Evolutionary conservation across 2,329 filamentous ascomycete genomes (phyloP).

Genomic region (Plectosphaerella sp.): DNA sequence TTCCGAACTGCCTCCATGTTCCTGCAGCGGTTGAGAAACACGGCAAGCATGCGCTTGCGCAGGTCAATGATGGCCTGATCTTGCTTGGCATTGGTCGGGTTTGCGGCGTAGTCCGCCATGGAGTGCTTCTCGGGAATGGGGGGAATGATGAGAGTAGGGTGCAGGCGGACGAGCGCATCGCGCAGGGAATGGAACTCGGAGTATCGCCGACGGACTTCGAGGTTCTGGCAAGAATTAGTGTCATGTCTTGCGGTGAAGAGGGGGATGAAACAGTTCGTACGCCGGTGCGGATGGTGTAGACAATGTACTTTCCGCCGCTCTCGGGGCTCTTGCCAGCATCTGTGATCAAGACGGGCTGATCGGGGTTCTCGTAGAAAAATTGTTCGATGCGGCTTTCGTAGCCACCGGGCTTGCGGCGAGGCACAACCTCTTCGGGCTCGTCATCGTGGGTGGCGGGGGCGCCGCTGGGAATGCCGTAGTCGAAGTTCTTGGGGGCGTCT

Average conservation of each 20-base stretch:
- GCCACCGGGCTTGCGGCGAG: constrained; percentile 72
- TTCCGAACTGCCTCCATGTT: constrained; percentile 88
- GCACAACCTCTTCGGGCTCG: constrained; percentile 39
- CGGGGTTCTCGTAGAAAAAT: constrained; percentile 91
- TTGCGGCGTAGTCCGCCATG: constrained; percentile 97
- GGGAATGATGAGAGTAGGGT: constrained; percentile 91
- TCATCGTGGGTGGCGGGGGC: constrained; percentile 21
- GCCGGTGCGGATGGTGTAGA: constrained; percentile 93
- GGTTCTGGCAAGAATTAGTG: constrained; percentile 55
- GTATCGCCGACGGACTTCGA: constrained; percentile 91
- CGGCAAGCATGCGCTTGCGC: constrained; percentile 92
- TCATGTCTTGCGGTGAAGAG: neutral
- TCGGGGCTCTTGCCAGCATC: constrained; percentile 94
- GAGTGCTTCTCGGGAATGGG: constrained; percentile 98
- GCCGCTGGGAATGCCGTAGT: constrained; percentile 16
- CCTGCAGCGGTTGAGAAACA: constrained; percentile 90
- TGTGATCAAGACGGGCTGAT: constrained; percentile 84
- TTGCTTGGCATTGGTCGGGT: constrained; percentile 96
- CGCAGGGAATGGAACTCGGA: constrained; percentile 93
- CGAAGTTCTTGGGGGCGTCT: constrained; percentile 50
- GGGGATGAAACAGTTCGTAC: constrained; percentile 44
- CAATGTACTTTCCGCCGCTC: constrained; percentile 88
- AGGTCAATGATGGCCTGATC: constrained; percentile 96
- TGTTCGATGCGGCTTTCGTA: constrained; percentile 97
- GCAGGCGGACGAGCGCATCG: constrained; percentile 82